These are phyloP conservation scores for Teratosphaeria gauchensis DNA, from an alignment of 2,329 filamentous ascomycete genomes.

Conservation along the genomic window DNA sequence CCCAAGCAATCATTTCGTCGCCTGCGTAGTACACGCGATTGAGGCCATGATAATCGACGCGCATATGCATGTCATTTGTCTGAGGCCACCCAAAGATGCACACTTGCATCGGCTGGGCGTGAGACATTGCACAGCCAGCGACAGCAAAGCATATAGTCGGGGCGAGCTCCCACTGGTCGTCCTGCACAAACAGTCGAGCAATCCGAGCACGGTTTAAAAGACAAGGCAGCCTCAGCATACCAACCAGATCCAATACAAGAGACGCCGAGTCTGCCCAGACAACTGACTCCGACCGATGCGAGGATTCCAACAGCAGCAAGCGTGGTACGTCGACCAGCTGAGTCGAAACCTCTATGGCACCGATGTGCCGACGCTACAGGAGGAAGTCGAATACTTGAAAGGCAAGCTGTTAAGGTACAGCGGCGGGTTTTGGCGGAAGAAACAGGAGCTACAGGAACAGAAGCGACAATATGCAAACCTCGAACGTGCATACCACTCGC, in stretches of 20 bases:
- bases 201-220: background rate
- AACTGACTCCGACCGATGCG: background rate
- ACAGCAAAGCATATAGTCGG: background rate
- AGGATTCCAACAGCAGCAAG: background rate
- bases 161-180: background rate
- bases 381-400: slow-evolving; percentile 7
- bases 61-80: background rate
- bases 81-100: background rate
- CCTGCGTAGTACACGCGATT: background rate
- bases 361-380: slow-evolving; percentile 10
- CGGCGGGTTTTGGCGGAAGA: background rate
- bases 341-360: slow-evolving; percentile 10
- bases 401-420: slow-evolving; percentile 3
- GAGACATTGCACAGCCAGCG: background rate
- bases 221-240: background rate
- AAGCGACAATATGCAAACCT: background rate
- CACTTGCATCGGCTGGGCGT: background rate
- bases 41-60: background rate
- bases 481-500: background rate
- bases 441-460: background rate
- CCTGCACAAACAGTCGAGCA: background rate
- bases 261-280: background rate
- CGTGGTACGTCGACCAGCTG: slow-evolving; percentile 5
- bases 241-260: background rate
- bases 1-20: background rate